These are phyloP conservation scores for Scenedesmus sp. DNA, from an alignment of 163 green algal species.

Conservation along the genomic window DNA sequence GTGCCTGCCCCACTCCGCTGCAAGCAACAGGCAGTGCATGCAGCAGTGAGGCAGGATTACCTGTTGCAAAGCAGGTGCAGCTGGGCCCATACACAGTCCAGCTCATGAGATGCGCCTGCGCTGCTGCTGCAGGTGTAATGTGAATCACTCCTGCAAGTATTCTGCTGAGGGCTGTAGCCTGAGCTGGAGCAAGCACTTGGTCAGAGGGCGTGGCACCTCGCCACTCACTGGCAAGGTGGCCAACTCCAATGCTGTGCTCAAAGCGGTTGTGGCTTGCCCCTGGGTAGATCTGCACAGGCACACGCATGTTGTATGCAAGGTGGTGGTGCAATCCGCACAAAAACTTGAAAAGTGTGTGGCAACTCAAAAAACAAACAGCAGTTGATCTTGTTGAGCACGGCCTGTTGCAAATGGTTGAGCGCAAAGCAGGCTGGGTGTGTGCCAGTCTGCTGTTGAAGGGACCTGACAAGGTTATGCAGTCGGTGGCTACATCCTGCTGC, in stretches of 20 bases:
- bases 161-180: background rate
- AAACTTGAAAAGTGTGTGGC: background rate
- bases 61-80: no score
- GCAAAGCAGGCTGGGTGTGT: background rate
- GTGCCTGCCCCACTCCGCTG: constrained; percentile 43
- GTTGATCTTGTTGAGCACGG: no score
- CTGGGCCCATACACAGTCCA: no score
- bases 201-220: background rate
- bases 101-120: background rate
- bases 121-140: no score
- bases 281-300: constrained; percentile 57
- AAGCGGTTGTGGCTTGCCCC: constrained; percentile 76
- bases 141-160: no score
- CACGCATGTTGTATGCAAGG: background rate
- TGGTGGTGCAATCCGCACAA: background rate
- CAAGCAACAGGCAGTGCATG: background rate
- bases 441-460: no score
- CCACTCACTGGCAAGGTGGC: constrained; percentile 69
- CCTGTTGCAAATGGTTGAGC: background rate
- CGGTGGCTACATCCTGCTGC: background rate
- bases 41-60: no score
- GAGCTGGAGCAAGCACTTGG: background rate
- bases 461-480: background rate
- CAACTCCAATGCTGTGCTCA: constrained; percentile 83
- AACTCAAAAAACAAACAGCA: background rate